A percentile compares a stretch with the other conserved stretches of the same genome.
These are phyloP conservation scores for Nectriaceae sp. DNA, from an alignment of 2,329 filamentous ascomycete genomes.

Conservation along the genomic window DNA sequence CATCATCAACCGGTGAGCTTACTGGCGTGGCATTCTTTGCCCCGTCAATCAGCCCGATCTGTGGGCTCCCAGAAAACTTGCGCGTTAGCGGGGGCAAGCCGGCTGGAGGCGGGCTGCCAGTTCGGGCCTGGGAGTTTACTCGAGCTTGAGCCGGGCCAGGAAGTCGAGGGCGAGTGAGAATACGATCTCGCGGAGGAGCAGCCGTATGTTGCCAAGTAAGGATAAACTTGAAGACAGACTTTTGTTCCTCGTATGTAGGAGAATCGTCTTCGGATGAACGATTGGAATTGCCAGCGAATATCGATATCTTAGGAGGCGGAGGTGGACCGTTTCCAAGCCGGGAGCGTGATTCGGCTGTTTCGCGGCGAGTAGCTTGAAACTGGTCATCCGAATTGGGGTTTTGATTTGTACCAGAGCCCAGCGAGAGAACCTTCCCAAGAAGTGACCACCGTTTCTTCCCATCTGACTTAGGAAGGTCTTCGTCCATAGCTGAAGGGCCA, in stretches of 20 bases:
- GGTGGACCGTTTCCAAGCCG: constrained; percentile 28
- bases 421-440: constrained; percentile 62
- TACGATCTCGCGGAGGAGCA: constrained; percentile 58
- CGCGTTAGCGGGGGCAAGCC: constrained; percentile 47
- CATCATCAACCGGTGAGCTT: constrained; percentile 33
- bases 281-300: constrained; percentile 30
- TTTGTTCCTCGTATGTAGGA: constrained; percentile 55
- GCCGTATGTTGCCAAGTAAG: constrained; percentile 64
- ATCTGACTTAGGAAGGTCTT: constrained; percentile 35
- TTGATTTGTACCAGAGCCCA: constrained; percentile 19
- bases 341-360: constrained; percentile 48
- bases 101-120: constrained; percentile 40
- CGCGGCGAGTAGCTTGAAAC: constrained; percentile 51
- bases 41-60: constrained; percentile 49
- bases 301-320: constrained; percentile 40
- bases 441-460: constrained; percentile 65
- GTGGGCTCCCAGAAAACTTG: constrained; percentile 47
- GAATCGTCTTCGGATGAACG: constrained; percentile 54
- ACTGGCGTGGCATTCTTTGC: constrained; percentile 51
- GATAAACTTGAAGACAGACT: constrained; percentile 74
- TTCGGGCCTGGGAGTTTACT: constrained; percentile 46
- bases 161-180: constrained; percentile 68
- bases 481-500: constrained; percentile 26
- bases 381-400: constrained; percentile 41
- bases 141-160: constrained; percentile 70